Evolutionary conservation across 2,329 filamentous ascomycete genomes (phyloP).

Genomic region (Trichoderma cornu-damae): DNA sequence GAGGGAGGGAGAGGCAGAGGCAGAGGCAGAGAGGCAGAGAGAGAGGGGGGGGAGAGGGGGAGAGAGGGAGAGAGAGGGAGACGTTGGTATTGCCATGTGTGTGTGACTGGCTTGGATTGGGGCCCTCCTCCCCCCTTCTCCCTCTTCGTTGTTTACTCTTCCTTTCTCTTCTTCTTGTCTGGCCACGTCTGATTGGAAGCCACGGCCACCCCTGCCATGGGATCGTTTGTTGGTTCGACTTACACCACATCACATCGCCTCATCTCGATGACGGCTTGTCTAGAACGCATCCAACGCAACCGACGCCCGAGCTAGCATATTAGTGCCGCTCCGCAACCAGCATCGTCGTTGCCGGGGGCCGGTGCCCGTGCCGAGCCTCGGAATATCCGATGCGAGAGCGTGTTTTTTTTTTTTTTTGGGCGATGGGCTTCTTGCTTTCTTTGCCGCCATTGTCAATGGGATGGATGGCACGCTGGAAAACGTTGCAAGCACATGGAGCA

Average conservation of each 20-base stretch:
- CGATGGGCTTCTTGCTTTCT: too few relatives aligned
- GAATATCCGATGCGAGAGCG: not conserved
- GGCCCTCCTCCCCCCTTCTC: not conserved
- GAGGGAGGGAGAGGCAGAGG: not conserved
- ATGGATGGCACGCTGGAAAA: too few relatives aligned
- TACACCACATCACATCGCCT: conserved; percentile 6
- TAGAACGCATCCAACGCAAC: conserved; percentile 1
- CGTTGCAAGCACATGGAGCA: not conserved
- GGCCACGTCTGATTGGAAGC: not conserved
- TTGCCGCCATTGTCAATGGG: too few relatives aligned
- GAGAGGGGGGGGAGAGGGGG: too few relatives aligned
- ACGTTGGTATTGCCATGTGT: conserved; percentile 8
- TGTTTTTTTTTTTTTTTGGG: too few relatives aligned
- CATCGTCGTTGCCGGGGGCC: not conserved
- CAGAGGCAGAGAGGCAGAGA: not conserved
- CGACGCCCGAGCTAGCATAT: not conserved
- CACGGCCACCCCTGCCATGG: not conserved
- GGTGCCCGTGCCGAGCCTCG: conserved; percentile 15
- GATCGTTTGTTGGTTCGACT: conserved; percentile 6
- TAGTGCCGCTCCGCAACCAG: conserved; percentile 1
- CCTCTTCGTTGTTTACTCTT: not conserved
- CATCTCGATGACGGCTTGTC: conserved; percentile 8
- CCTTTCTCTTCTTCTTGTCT: not conserved
- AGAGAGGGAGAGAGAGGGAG: not conserved
- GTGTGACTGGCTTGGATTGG: not conserved